Conservation (phyloP, 164 flowering plant genomes). For the Cinnamomum micranthum region DNA sequence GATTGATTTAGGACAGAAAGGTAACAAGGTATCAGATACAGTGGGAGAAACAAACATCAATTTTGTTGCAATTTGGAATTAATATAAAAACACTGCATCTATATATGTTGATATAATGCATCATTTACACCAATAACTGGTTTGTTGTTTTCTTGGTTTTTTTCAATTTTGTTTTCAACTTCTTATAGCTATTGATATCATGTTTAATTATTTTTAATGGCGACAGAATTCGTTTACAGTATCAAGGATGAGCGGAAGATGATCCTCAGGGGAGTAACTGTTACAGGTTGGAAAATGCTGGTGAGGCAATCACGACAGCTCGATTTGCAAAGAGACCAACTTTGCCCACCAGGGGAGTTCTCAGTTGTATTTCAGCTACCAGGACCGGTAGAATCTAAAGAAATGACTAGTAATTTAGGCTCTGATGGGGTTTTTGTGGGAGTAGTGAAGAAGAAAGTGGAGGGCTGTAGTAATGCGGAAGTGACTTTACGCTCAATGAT, state of each 20-base stretch:
- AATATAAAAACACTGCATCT: no score
- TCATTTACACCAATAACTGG: not conserved
- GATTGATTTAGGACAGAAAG: no score
- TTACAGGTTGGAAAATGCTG: conserved; percentile 12
- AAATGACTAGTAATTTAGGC: conserved; percentile 46
- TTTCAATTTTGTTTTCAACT: no score
- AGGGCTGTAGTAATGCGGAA: no score
- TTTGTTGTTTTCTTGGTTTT: no score
- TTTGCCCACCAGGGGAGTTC: conserved; percentile 63
- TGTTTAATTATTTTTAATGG: not conserved
- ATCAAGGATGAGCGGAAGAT: conserved; percentile 56
- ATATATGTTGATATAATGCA: not conserved
- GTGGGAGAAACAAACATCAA: no score
- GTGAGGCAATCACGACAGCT: conserved; percentile 14
- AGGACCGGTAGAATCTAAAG: conserved; percentile 58
- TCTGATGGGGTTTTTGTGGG: conserved; percentile 75
- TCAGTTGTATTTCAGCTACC: conserved; percentile 66
- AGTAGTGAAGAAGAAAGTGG: conserved; percentile 36
- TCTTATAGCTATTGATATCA: not conserved
- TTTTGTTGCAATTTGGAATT: no score
- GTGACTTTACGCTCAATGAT: no score
- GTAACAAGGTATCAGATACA: no score
- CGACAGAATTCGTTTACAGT: conserved; percentile 58
- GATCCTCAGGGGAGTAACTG: conserved; percentile 30
- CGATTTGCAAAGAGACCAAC: conserved; percentile 55